These are phyloP conservation scores for Phlebopus sp. DNA, from an alignment of 1,284 basidiomycete genomes.

Conservation along the genomic window DNA sequence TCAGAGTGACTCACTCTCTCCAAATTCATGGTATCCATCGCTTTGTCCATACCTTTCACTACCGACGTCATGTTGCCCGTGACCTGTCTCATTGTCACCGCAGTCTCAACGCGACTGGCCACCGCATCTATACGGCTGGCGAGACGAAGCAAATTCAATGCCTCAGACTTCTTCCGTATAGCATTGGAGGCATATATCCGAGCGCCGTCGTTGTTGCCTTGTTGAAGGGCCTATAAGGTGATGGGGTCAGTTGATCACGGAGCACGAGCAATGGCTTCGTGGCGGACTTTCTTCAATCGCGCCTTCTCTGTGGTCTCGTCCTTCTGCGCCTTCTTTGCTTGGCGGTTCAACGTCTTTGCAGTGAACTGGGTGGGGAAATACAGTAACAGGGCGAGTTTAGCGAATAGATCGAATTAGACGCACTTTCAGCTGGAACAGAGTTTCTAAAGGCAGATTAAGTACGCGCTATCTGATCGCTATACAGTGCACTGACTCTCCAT, in stretches of 20 bases:
- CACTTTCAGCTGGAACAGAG: constrained; percentile 92
- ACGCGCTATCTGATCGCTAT: neutral
- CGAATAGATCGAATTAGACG: constrained; percentile 11
- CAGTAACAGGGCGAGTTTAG: constrained; percentile 12
- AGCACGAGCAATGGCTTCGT: neutral
- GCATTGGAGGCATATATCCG: constrained; percentile 98
- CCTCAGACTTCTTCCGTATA: constrained; percentile 97
- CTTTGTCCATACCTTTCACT: constrained; percentile 97
- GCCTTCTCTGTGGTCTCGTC: constrained; percentile 86
- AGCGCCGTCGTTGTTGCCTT: constrained; percentile 97
- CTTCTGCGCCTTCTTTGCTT: constrained; percentile 95
- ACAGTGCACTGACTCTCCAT: constrained; percentile 75
- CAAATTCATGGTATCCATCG: constrained; percentile 99
- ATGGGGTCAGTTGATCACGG: neutral
- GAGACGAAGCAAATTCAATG: constrained; percentile 85
- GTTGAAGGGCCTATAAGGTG: constrained; percentile 80
- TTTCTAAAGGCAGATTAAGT: constrained; percentile 56
- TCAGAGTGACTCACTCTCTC: constrained; percentile 67
- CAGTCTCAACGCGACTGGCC: constrained; percentile 96
- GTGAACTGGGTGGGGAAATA: constrained; percentile 68
- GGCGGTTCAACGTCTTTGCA: constrained; percentile 86
- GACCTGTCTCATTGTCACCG: constrained; percentile 94
- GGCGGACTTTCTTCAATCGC: constrained; percentile 83
- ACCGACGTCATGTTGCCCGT: constrained; percentile 96
- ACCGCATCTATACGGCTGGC: constrained; percentile 95